Evolutionary conservation across 2,329 filamentous ascomycete species (phyloP), one percentile per base, ranked within the genome.

Genomic region (Penicillium sp.): DNA sequence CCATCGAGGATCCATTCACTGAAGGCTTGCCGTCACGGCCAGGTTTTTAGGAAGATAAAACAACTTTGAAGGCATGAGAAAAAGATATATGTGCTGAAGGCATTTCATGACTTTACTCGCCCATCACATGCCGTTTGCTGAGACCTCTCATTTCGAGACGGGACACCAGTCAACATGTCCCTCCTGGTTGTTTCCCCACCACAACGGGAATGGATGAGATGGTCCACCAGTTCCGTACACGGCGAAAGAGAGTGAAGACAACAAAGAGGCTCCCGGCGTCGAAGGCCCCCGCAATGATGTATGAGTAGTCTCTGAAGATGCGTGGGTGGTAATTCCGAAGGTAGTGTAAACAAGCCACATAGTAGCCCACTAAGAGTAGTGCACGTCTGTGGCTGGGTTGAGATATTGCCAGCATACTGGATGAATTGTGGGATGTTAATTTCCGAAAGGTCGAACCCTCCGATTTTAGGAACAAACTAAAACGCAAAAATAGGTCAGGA

Each of bases 391-490:
- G 69, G 66, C 84, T 83, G 70, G 0, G 7, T n/a, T 9, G 82
- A 81, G 50, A 84, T 80, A 53, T 75, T 83, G 13, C 82, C 82
- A 6, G 81, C 78, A 53, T 77, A 83, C 61, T 83, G 81, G 53
- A 84, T 79, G 54, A 84, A 78, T 60, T 83, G 82, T 0, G 82
- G 76, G 51, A 83, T 63, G 65, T 84, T 84, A 68, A 84, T 69
- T 17, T 81, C 77, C 2, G 61, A 57, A 3, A 79, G 57, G 0
- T 74, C 68, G 49, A 82, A 76, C n/a, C 66, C 66, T 6, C 74
- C 68, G 56, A 84, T 74, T 43, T 74, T 81, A 23, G 82, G 82
- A 3, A 77, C 57, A 56, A 82, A 79, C 79, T 82, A 49, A 0
- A 50, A 1, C 23, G 17, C 2, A 21, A 29, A 13, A 2, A 15